Base-by-base conservation (phyloP, 441 rosid genomes). In the Biscutella auriculata region DNA sequence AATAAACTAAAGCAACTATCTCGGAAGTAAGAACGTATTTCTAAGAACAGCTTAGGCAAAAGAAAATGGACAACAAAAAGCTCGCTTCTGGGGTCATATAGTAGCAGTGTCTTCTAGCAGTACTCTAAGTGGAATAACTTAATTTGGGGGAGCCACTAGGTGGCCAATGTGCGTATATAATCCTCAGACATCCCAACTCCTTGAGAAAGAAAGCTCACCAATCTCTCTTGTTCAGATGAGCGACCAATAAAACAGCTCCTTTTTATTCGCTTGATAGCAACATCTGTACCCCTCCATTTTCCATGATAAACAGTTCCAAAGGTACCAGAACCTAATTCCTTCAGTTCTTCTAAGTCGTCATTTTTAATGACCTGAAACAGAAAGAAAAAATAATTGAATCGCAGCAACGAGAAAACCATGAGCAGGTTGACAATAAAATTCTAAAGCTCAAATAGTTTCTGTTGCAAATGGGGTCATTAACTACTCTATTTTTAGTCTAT, bases 251-350 rank as follows among this genome's bases (percentile, higher is more conserved):
- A 83, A 73, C 87, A 83, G 65, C 78, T 81, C 72, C 79, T 76
- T 55, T 83, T 83, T 44, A 83, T 81, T 59, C 90, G 73, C 75
- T 83, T 83, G 37, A 83, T 79, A 36, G 90, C 90, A 55, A 83
- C 90, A 76, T 83, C 90, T 4, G 87, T 57, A 42, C 90, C 90
- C 74, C 84, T 81, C 90, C 90, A 83, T 74, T 81, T 83, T 53
- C 90, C 90, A 62, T 81, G 90, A 69, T 83, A 83, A 41, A 70
- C 74, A 40, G 74, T 70, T 53, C 74, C 70, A 60, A 70, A 64
- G 35, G 74, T 70, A 45, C 74, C 74, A 34, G 74, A 70, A 59
- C 70, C 74, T 47, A 83, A 65, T 54, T 77, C 87, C 66, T 55
- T 83, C 69, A 79, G 70, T 69, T 83, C 90, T 76, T 81, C 90